These are phyloP conservation scores for Fusarium sp. DNA, from an alignment of 2,329 filamentous ascomycete species.

Conservation along the genomic window DNA sequence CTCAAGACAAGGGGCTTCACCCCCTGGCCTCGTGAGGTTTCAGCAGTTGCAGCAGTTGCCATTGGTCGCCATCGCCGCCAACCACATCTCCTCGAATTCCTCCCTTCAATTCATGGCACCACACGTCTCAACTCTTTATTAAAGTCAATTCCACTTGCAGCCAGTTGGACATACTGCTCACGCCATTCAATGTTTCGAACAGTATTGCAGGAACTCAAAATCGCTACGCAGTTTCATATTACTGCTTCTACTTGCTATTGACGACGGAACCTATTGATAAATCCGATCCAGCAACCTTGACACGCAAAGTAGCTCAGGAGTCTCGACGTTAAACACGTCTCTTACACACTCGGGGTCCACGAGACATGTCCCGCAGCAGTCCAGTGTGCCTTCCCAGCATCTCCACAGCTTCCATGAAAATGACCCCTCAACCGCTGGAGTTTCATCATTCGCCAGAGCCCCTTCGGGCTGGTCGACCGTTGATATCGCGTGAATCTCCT, in stretches of 20 bases:
- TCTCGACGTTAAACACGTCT: not conserved
- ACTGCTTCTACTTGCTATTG: not conserved
- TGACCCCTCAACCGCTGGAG: not conserved
- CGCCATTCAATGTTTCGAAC: not conserved
- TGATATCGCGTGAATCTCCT: not conserved
- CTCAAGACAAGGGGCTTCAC: not conserved
- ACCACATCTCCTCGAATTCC: not conserved
- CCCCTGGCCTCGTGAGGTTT: not conserved
- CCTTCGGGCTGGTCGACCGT: not conserved
- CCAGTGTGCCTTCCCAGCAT: not conserved
- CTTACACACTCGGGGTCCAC: not conserved
- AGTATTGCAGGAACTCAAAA: not conserved
- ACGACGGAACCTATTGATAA: not conserved
- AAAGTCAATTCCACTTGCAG: not conserved
- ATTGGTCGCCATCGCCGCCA: not conserved
- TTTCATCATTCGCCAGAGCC: not conserved
- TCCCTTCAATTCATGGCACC: not conserved
- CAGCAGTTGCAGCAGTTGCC: not conserved
- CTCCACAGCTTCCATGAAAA: not conserved
- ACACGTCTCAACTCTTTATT: not conserved
- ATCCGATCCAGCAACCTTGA: not conserved
- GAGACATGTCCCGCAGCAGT: not conserved
- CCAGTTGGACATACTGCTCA: not conserved
- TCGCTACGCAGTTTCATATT: not conserved
- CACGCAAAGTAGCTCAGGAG: not conserved